Percentiles rank a stretch among this genome's conserved stretches.
Evolutionary conservation across 1,139 yeast genomes (phyloP).

Genomic region (Scheffersomyces illinoinensis): DNA sequence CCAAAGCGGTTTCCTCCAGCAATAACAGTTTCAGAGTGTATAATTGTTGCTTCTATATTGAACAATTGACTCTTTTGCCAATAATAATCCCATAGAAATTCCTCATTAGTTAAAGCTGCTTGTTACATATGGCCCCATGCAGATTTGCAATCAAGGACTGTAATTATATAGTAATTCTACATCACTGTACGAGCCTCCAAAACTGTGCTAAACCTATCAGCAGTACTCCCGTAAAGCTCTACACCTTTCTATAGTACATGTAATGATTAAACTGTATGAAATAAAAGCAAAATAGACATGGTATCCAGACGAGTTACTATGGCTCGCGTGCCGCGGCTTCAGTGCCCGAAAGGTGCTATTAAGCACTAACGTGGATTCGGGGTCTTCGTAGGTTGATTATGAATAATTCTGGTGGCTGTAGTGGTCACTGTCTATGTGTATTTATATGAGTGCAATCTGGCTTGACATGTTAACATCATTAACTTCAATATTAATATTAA

Average conservation of each 20-base stretch:
- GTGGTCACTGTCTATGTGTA: background rate
- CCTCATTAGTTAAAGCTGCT: too few species aligned
- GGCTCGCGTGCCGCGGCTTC: background rate
- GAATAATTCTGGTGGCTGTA: background rate
- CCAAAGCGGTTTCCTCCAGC: too few species aligned
- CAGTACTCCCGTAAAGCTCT: background rate
- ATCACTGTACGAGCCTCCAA: background rate
- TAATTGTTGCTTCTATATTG: too few species aligned
- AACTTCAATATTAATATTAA: background rate
- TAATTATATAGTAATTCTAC: background rate
- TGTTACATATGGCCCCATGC: too few species aligned
- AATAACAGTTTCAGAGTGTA: too few species aligned
- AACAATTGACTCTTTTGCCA: too few species aligned
- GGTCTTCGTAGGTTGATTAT: background rate
- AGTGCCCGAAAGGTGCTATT: background rate
- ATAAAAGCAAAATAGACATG: constrained; percentile 4
- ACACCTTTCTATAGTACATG: background rate
- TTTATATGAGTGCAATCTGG: background rate
- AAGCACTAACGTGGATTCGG: background rate
- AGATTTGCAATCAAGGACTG: too few species aligned
- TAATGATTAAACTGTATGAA: background rate
- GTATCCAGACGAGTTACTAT: background rate
- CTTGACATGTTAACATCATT: background rate
- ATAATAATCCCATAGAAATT: too few species aligned
- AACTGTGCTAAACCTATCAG: background rate